Conservation (phyloP, 2,329 filamentous ascomycete genomes). For the Aspergillus chevalieri region DNA sequence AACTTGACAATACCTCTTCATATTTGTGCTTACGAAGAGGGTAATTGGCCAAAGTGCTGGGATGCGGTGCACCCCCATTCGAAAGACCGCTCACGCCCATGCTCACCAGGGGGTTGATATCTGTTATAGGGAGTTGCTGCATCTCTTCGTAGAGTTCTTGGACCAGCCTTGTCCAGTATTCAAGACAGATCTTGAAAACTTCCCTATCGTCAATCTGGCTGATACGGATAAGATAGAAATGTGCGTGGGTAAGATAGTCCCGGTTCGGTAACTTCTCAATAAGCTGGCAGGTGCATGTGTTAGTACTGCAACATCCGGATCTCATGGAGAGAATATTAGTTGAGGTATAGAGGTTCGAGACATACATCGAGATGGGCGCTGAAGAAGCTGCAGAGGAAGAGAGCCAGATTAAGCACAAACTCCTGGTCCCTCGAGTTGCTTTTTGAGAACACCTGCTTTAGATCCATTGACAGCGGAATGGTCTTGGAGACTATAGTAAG, state of each 20-base stretch:
- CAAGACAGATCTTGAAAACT: constrained; percentile 98
- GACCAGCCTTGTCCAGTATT: constrained; percentile 98
- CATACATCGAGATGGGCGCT: constrained; percentile 77
- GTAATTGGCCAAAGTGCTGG: constrained; percentile 77
- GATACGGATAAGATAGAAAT: constrained; percentile 97
- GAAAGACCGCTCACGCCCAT: constrained; percentile 66
- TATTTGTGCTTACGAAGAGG: constrained; percentile 98
- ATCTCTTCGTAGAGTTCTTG: constrained; percentile 98
- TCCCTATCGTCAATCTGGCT: constrained; percentile 98
- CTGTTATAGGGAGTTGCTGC: constrained; percentile 89
- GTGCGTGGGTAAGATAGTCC: constrained; percentile 89
- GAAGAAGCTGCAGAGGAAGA: constrained; percentile 97
- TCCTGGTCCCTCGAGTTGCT: constrained; percentile 94
- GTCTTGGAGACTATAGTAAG: constrained; percentile 88
- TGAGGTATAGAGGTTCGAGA: constrained; percentile 9
- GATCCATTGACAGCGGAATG: constrained; percentile 81
- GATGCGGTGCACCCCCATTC: constrained; percentile 78
- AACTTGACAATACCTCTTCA: constrained; percentile 83
- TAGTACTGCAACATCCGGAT: constrained; percentile 1
- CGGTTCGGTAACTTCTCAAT: constrained; percentile 94
- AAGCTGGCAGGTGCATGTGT: constrained; percentile 47
- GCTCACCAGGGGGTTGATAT: constrained; percentile 81
- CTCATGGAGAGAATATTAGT: neutral
- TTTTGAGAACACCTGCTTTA: constrained; percentile 83
- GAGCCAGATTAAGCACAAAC: constrained; percentile 91